These are phyloP conservation scores for Leersia perrieri DNA, from an alignment of 176 grass and related monocot genomes.

Conservation along the genomic window DNA sequence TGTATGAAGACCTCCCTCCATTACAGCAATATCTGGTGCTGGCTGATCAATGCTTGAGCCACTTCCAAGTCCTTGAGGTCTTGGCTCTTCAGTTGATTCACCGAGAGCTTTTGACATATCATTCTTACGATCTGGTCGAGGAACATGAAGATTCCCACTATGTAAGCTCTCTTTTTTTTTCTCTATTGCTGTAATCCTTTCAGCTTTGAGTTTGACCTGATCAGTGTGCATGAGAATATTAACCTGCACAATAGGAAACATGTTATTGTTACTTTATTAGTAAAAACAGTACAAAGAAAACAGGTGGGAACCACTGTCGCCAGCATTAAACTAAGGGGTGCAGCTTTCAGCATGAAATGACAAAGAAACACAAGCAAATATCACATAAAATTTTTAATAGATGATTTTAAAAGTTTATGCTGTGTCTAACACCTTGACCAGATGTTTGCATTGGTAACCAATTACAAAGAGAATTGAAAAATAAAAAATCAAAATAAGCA, in stretches of 20 bases:
- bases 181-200: slow-evolving; percentile 38
- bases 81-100: slow-evolving; percentile 6
- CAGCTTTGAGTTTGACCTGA: slow-evolving; percentile 38
- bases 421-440: not conserved
- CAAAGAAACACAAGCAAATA: not conserved
- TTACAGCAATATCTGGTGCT: not conserved
- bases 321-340: not conserved
- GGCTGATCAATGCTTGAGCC: not conserved
- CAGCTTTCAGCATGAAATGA: not conserved
- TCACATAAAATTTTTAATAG: not conserved
- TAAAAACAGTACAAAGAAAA: not conserved
- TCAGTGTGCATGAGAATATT: slow-evolving; percentile 86
- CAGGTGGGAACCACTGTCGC: not conserved
- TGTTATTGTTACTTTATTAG: not conserved
- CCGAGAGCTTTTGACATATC: not conserved
- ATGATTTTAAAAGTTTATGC: not conserved
- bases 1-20: not conserved
- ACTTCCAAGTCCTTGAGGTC: not conserved
- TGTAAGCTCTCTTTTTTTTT: slow-evolving; percentile 32
- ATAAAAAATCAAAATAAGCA: not conserved
- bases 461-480: not conserved
- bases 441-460: not conserved
- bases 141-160: not conserved
- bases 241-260: slow-evolving; percentile 43
- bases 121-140: not conserved